Conservation (phyloP, 2,329 filamentous ascomycete genomes). For the Xylariomycetidae sp. region DNA sequence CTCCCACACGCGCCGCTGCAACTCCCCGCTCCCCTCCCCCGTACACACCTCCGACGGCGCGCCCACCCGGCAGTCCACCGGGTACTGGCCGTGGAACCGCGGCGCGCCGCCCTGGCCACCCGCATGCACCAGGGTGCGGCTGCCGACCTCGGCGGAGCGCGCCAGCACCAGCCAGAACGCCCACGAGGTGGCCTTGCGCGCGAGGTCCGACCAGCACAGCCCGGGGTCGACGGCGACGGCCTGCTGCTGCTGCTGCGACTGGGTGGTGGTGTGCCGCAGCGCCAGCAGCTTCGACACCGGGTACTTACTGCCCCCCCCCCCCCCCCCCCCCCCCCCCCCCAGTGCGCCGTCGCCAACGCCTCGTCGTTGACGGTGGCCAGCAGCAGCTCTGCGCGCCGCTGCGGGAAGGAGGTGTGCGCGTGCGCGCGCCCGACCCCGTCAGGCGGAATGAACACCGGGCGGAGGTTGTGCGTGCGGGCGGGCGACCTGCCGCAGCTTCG, state of each 20-base stretch:
- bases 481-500: conserved; percentile 42
- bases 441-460: conserved; percentile 24
- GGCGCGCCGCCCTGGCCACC: conserved; percentile 29
- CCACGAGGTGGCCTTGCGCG: conserved; percentile 25
- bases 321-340: too few species aligned
- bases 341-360: conserved; percentile 1
- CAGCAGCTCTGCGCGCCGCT: conserved; percentile 23
- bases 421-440: conserved; percentile 23
- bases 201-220: conserved; percentile 42
- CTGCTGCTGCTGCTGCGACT: conserved; percentile 11
- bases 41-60: conserved; percentile 31
- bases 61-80: conserved; percentile 27
- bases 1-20: conserved; percentile 35
- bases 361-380: conserved; percentile 20
- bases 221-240: conserved; percentile 40
- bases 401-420: conserved; percentile 19
- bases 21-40: conserved; percentile 30
- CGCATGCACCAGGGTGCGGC: conserved; percentile 35
- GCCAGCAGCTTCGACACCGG: conserved; percentile 26
- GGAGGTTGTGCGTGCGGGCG: conserved; percentile 13
- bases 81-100: conserved; percentile 41
- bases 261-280: conserved; percentile 19
- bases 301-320: too few species aligned
- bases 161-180: conserved; percentile 26
- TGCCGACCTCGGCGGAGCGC: conserved; percentile 40